Conservation (phyloP, 805 yeast genomes). For the Candida corydali region DNA sequence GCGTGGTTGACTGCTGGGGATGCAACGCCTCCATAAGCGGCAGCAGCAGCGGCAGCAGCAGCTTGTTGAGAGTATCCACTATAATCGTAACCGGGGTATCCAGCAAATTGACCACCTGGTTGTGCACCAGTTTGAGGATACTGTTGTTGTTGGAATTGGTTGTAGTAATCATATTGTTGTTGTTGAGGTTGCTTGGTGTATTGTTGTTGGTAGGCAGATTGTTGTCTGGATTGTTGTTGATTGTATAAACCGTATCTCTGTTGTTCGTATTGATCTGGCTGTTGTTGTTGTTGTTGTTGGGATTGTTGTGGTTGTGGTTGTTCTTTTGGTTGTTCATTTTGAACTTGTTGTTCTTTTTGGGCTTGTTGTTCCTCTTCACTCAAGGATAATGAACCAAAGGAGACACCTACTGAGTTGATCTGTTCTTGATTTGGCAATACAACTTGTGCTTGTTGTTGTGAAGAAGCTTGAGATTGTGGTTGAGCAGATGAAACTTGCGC, state of each 20-base stretch:
- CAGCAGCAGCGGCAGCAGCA: slow-evolving; percentile 24
- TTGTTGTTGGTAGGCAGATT: slow-evolving; percentile 15
- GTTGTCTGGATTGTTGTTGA: slow-evolving; percentile 17
- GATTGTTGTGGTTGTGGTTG: slow-evolving; percentile 13
- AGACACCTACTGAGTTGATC: slow-evolving; percentile 50
- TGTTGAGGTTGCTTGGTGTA: slow-evolving; percentile 18
- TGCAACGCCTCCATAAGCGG: slow-evolving; percentile 23
- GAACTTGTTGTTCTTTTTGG: slow-evolving; percentile 16
- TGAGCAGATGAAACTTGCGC: background rate
- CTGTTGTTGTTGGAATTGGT: slow-evolving; percentile 37
- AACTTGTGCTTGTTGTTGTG: slow-evolving; percentile 22
- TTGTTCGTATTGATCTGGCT: slow-evolving; percentile 12
- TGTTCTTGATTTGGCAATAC: slow-evolving; percentile 52
- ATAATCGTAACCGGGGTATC: slow-evolving; percentile 43
- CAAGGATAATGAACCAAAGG: slow-evolving; percentile 57
- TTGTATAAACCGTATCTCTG: slow-evolving; percentile 16
- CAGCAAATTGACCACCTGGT: slow-evolving; percentile 39
- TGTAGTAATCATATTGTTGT: slow-evolving; percentile 27
- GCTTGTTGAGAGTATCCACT: slow-evolving; percentile 34
- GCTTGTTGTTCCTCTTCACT: slow-evolving; percentile 36
- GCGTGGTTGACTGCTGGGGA: slow-evolving; percentile 25
- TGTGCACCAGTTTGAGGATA: slow-evolving; percentile 40
- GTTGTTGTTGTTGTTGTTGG: slow-evolving; percentile 11
- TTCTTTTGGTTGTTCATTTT: slow-evolving; percentile 13
- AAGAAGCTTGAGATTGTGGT: slow-evolving; percentile 9